phyloP scores from a whole-genome alignment of 192 early-diverging fungal species.

The Entrophospora sp. region DNA sequence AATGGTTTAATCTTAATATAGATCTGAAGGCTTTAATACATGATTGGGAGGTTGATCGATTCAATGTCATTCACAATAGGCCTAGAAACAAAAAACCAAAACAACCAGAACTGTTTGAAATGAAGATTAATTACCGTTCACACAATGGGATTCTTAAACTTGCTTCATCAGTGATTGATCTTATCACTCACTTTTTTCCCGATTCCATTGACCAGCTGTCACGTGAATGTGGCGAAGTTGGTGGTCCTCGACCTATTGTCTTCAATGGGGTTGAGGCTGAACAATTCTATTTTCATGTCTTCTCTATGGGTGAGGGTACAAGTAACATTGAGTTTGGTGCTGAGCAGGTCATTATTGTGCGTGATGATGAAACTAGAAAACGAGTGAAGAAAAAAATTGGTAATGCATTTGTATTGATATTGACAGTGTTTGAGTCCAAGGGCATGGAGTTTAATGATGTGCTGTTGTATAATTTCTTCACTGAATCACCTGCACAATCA shows the following conservation, averaged over 20 bases:
- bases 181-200: not conserved
- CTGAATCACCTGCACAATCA: not conserved
- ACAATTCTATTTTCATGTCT: not conserved
- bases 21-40: not conserved
- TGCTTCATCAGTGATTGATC: constrained; percentile 4
- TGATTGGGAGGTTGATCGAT: constrained; percentile 2
- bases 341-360: constrained; percentile 9
- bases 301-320: not conserved
- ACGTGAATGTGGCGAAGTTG: not conserved
- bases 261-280: not conserved
- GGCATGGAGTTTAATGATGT: constrained; percentile 18
- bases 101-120: constrained; percentile 6
- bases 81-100: too few species aligned
- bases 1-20: not conserved
- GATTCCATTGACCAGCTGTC: constrained; percentile 1
- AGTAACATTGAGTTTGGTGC: constrained; percentile 2
- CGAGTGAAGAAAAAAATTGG: not conserved
- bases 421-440: constrained; percentile 9
- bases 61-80: too few species aligned
- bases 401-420: not conserved
- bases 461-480: constrained; percentile 21
- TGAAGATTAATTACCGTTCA: constrained; percentile 12
- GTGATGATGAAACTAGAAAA: constrained; percentile 3
- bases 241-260: constrained; percentile 1
- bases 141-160: constrained; percentile 9